Evolutionary conservation across 2,329 filamentous ascomycete genomes (phyloP).

Genomic region (Aspergillus sojae): DNA sequence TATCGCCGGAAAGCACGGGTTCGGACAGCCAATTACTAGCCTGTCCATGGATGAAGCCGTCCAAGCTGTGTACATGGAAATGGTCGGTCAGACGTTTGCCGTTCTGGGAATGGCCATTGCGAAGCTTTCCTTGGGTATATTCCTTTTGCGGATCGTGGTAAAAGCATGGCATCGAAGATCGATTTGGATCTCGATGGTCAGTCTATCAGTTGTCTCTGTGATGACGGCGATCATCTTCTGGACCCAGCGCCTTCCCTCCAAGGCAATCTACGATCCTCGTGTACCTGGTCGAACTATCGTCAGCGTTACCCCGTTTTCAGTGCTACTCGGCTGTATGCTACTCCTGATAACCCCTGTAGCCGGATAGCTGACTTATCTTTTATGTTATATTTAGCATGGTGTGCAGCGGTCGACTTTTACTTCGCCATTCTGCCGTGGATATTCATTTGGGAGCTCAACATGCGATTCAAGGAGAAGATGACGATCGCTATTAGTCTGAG

Average conservation of each 20-base stretch:
- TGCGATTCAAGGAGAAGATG: conserved; percentile 42
- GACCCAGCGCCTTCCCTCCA: conserved; percentile 16
- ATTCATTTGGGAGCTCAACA: conserved; percentile 39
- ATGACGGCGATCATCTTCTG: conserved; percentile 21
- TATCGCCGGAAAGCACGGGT: conserved; percentile 36
- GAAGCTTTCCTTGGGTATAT: conserved; percentile 45
- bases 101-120: conserved; percentile 44
- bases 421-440: conserved; percentile 43
- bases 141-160: conserved; percentile 43
- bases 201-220: conserved; percentile 27
- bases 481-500: conserved; percentile 42
- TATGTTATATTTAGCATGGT: conserved; percentile 15
- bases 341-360: background rate
- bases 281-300: conserved; percentile 19
- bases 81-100: conserved; percentile 39
- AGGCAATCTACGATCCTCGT: conserved; percentile 21
- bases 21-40: conserved; percentile 33
- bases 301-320: conserved; percentile 14
- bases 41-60: conserved; percentile 27
- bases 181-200: conserved; percentile 34
- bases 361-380: background rate
- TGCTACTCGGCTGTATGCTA: conserved; percentile 21
- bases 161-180: conserved; percentile 37
- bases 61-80: conserved; percentile 25
- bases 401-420: conserved; percentile 37